A percentile compares a stretch with the other conserved stretches of the same genome.
Evolutionary conservation across 257 asterid species (phyloP).

Genomic region (Ajuga chamaepitys): DNA sequence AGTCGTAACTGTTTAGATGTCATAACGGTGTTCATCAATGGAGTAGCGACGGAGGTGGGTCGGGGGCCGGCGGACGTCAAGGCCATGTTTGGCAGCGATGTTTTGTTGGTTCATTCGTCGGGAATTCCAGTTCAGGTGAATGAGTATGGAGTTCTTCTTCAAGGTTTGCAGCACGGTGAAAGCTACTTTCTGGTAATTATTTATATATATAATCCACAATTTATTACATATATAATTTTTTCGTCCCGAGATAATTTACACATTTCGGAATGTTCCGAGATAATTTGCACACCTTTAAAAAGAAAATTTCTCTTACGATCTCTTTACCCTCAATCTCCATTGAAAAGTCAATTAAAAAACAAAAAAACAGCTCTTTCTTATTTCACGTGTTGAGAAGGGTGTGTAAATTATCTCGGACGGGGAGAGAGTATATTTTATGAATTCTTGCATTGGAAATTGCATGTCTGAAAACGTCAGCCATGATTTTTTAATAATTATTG

Average conservation of each 20-base stretch:
- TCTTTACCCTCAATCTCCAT: too few relatives aligned
- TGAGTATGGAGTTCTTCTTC: slow-evolving; percentile 46
- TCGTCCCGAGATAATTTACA: too few relatives aligned
- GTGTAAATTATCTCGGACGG: too few relatives aligned
- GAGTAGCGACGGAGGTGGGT: slow-evolving; percentile 55
- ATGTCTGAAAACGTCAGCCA: slow-evolving; percentile 15
- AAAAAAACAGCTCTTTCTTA: too few relatives aligned
- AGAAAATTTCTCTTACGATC: too few relatives aligned
- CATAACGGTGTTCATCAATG: slow-evolving; percentile 67
- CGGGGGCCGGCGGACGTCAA: slow-evolving; percentile 46
- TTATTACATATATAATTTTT: too few relatives aligned
- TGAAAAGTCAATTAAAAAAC: too few relatives aligned
- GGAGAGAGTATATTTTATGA: neutral
- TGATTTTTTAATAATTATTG: neutral
- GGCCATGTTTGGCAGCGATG: slow-evolving; percentile 46
- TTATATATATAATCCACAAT: neutral
- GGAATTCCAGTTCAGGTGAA: slow-evolving; percentile 50
- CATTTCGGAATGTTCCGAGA: too few relatives aligned
- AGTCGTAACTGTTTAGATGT: slow-evolving; percentile 33
- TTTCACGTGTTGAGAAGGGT: too few relatives aligned
- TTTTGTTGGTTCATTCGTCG: slow-evolving; percentile 45
- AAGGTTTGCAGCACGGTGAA: slow-evolving; percentile 64
- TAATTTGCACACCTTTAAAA: too few relatives aligned
- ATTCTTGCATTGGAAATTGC: slow-evolving; percentile 25
- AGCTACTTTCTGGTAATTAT: slow-evolving; percentile 66